A percentile compares a stretch with the other conserved stretches of the same genome.
Evolutionary conservation across 768 basidiomycete species (phyloP).

Genomic region (Solioccasus polychromus): DNA sequence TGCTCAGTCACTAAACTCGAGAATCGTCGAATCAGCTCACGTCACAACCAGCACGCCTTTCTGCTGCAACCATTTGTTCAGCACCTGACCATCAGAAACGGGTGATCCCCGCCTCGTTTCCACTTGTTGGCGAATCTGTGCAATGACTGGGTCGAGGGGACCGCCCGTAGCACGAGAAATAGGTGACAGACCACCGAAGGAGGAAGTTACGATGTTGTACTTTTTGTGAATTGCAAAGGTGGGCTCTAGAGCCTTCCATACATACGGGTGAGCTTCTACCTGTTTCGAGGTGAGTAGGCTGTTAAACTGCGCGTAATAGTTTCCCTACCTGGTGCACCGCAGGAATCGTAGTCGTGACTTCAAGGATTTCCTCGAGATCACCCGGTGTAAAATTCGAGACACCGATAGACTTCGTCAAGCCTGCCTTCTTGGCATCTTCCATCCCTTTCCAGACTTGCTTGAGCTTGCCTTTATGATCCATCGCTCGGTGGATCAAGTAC

Average conservation of each 20-base stretch:
- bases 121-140: conserved; percentile 30
- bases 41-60: conserved; percentile 31
- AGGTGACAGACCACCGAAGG: conserved; percentile 42
- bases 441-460: conserved; percentile 57
- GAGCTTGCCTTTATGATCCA: conserved; percentile 39
- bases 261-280: conserved; percentile 56
- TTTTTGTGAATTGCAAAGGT: conserved; percentile 34
- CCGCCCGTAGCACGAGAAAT: conserved; percentile 36
- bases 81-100: conserved; percentile 30
- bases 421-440: conserved; percentile 50
- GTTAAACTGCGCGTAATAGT: neutral
- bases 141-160: conserved; percentile 38
- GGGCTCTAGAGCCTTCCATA: conserved; percentile 40
- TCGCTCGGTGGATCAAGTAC: conserved; percentile 57
- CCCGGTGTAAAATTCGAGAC: conserved; percentile 53
- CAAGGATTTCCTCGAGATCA: conserved; percentile 43
- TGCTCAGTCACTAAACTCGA: neutral
- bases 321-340: conserved; percentile 50
- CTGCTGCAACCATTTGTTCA: conserved; percentile 31
- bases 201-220: conserved; percentile 38
- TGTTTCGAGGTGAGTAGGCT: conserved; percentile 19
- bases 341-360: conserved; percentile 43
- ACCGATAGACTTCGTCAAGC: conserved; percentile 43
- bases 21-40: conserved; percentile 14
- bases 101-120: conserved; percentile 22